phyloP scores from a whole-genome alignment of 1,284 basidiomycete genomes.

The Cutaneotrichosporon mucoides region DNA sequence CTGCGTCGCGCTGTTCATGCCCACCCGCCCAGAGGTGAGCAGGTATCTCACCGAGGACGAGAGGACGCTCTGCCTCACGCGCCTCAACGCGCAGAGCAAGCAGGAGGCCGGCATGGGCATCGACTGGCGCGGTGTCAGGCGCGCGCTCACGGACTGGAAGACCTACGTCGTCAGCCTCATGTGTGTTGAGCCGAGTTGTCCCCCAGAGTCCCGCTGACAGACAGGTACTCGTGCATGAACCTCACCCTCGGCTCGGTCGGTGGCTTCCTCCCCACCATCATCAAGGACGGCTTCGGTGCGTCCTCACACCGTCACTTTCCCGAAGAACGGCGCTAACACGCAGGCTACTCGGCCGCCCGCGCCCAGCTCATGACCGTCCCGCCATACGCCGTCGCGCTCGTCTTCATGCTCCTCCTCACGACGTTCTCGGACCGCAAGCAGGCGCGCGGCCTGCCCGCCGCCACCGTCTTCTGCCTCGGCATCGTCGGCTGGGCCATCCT shows the following conservation, averaged over 20 bases:
- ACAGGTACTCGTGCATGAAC: slow-evolving; percentile 56
- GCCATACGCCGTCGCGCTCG: slow-evolving; percentile 68
- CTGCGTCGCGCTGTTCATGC: slow-evolving; percentile 62
- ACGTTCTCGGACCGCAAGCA: slow-evolving; percentile 66
- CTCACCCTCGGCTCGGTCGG: slow-evolving; percentile 70
- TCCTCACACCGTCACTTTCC: too few species aligned
- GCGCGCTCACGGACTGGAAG: slow-evolving; percentile 62
- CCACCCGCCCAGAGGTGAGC: slow-evolving; percentile 71
- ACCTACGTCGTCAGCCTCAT: slow-evolving; percentile 52
- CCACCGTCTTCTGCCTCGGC: slow-evolving; percentile 45
- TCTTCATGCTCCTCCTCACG: slow-evolving; percentile 60
- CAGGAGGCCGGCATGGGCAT: slow-evolving; percentile 51
- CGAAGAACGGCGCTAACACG: too few species aligned
- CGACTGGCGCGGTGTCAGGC: slow-evolving; percentile 53
- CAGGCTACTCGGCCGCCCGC: slow-evolving; percentile 50
- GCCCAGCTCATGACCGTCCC: slow-evolving; percentile 69
- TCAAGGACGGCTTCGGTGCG: slow-evolving; percentile 47
- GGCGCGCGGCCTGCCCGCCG: slow-evolving; percentile 55
- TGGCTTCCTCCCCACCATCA: slow-evolving; percentile 80
- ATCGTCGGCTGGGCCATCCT: slow-evolving; percentile 48
- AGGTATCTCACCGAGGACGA: slow-evolving; percentile 66
- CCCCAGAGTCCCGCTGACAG: too few species aligned
- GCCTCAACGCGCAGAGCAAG: slow-evolving; percentile 63
- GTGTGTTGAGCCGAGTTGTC: not conserved
- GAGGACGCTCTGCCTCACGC: slow-evolving; percentile 64